Base-by-base conservation (phyloP, 768 basidiomycete genomes). In the Mycena indigotica region DNA sequence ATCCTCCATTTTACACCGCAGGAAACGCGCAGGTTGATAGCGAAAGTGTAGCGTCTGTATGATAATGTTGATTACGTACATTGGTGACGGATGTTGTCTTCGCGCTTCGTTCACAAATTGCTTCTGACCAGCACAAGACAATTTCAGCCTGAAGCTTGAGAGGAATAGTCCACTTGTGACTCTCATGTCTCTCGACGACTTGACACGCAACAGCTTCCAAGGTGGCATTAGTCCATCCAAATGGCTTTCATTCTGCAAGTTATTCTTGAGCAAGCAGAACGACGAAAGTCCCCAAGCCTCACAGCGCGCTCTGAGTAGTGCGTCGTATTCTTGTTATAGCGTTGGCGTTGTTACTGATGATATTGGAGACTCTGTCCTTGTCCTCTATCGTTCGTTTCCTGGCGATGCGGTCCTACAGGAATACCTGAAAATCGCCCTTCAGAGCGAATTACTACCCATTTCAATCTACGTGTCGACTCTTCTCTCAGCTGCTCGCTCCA, bases 1-100 rank as follows among this genome's bases (percentile, higher is more conserved):
- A 94, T 98, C 49, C 72, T 98, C 35, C 90, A 85, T 38, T 98
- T 99, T 66, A 98, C 96, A 1, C 96, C 96, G 1, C 91, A 95
- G 66, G 96, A 98, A 71, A 92, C 93, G 3, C 80, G 96, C 26
- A 78, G 95, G 44, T 77, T 98, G 35, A 83, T 95, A 56, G 87
- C 95, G 8, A 97, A 95, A 77, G 89, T 95, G 28, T 89, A 73
- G 70, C 15, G 2, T 3, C 21, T 5, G 30, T 40, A 19, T 38
- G 32, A 19, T 21, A 28, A 32, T 51, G 17, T 25, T 28, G 4
- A 23, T 25, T 50, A 50, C 24, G 28, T 24, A 28, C 49, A 28
- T 15, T 12, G 35, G 49, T 28, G 17, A 28, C 21, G 19, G 21
- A 46, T 46, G 10, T 50, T 46, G 15, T 35, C 1, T 15, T 35